Evolutionary conservation across 345 rosid species (phyloP).

Genomic region (Dipteronia sinensis): DNA sequence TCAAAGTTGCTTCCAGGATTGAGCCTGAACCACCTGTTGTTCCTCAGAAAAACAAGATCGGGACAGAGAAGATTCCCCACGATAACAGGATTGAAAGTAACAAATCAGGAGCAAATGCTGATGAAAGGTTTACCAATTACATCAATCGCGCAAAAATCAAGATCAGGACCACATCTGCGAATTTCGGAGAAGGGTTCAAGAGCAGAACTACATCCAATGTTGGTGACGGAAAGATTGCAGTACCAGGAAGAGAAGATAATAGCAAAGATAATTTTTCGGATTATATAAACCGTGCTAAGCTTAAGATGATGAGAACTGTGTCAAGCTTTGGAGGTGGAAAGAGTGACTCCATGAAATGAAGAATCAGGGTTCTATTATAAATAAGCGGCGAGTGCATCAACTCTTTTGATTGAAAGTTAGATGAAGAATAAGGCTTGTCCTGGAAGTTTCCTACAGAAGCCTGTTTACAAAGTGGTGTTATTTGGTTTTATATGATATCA

Average conservation of each 20-base stretch:
- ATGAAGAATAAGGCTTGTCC: constrained; percentile 18
- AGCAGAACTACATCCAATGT: constrained; percentile 7
- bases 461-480: neutral
- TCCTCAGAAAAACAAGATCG: neutral
- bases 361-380: neutral
- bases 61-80: neutral
- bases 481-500: neutral
- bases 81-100: neutral
- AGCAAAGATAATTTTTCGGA: constrained; percentile 26
- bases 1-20: neutral
- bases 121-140: constrained; percentile 30
- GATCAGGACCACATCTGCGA: constrained; percentile 21
- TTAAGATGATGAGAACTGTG: constrained; percentile 33
- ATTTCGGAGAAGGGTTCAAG: constrained; percentile 4
- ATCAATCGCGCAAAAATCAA: constrained; percentile 29
- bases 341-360: constrained; percentile 23
- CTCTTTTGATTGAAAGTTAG: neutral
- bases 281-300: constrained; percentile 32
- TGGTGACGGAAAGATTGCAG: constrained; percentile 12
- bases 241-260: constrained; percentile 5
- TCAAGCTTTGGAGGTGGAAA: constrained; percentile 22
- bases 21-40: neutral
- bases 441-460: neutral
- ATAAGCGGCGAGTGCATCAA: neutral
- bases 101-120: constrained; percentile 20